phyloP scores from a whole-genome alignment of 2,329 filamentous ascomycete genomes.

The Chalaropsis thielavioides region DNA sequence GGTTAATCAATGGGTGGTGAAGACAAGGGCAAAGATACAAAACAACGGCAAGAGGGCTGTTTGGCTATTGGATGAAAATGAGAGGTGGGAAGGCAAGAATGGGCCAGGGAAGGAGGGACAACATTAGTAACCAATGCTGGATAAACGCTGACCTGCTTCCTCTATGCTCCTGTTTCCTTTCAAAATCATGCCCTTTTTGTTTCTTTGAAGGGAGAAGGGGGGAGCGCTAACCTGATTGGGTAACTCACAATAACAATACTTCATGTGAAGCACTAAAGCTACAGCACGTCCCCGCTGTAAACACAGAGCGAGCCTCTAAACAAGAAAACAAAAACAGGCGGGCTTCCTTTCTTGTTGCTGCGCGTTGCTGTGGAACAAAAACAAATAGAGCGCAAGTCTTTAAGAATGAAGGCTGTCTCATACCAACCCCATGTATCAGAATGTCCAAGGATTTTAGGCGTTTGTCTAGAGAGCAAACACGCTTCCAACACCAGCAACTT shows the following conservation, averaged over 20 bases:
- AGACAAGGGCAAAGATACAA: background rate
- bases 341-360: background rate
- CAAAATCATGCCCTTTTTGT: background rate
- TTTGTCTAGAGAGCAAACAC: background rate
- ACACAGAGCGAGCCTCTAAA: background rate
- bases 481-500: background rate
- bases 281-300: background rate
- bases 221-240: background rate
- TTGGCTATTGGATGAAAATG: background rate
- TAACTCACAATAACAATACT: background rate
- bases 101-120: background rate
- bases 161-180: background rate
- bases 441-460: background rate
- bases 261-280: background rate
- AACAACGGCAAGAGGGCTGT: background rate
- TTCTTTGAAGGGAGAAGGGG: background rate
- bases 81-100: background rate
- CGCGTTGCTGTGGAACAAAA: background rate
- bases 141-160: background rate
- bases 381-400: background rate
- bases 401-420: conserved; percentile 4
- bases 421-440: background rate
- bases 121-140: background rate
- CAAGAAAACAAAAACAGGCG: conserved; percentile 2
- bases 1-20: background rate